Conservation (phyloP, 2,329 filamentous ascomycete species). For the Diaporthe amygdali region DNA sequence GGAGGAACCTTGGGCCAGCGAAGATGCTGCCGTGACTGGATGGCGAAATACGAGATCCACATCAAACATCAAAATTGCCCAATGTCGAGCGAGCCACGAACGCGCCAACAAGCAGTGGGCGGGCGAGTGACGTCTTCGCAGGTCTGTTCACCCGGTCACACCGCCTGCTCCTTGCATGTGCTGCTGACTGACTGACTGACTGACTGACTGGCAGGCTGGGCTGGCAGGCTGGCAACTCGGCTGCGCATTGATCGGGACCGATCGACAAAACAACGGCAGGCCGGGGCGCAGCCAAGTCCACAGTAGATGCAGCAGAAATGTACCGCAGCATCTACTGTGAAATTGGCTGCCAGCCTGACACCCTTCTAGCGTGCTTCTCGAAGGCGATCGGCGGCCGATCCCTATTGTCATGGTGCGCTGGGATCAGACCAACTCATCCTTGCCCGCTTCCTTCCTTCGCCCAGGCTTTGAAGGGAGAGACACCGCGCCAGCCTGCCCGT, state of each 20-base stretch:
- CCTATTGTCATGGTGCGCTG: neutral
- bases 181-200: too few relatives aligned
- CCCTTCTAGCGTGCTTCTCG: conserved; percentile 5
- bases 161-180: neutral
- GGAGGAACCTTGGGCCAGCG: neutral
- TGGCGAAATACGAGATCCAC: neutral
- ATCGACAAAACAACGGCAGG: neutral
- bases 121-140: neutral
- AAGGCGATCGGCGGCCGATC: neutral
- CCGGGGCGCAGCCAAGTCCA: neutral
- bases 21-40: neutral
- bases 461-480: neutral
- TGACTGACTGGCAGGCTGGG: neutral
- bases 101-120: neutral
- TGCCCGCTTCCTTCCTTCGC: neutral
- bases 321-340: too few relatives aligned
- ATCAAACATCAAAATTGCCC: neutral
- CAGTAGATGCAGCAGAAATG: too few relatives aligned
- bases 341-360: neutral
- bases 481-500: neutral
- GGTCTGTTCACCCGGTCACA: neutral
- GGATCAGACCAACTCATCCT: neutral
- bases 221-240: neutral
- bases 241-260: neutral
- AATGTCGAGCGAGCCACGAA: neutral